Base-by-base conservation (phyloP, 2,329 filamentous ascomycete genomes). In the Aspergillus chevalieri region DNA sequence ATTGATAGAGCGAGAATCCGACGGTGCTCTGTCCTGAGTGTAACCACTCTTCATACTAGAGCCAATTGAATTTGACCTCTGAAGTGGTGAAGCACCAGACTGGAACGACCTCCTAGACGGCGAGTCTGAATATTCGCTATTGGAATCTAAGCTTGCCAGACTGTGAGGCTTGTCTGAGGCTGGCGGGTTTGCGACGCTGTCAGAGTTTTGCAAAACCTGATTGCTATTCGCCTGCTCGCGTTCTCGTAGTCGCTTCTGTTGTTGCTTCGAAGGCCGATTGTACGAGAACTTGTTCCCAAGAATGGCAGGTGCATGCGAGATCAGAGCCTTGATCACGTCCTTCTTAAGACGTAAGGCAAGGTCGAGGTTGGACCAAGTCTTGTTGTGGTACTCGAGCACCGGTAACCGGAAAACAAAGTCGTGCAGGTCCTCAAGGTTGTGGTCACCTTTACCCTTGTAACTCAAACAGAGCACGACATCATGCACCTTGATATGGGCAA, bases 321-420 rank as follows among this genome's bases (percentile, higher is more conserved):
- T 94, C 43, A 98, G 78, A 0, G 93, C 92, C 63, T 90, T 88
- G 65, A 95, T 89, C 50, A 97, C 87, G 43, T 95, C 91, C 65
- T 91, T 94, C 74, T 98, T 97, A 47, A 98, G 78, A 12, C 90
- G 87, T 44, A 97, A 78, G 0, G 92, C 91, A 8, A 98, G 81
- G 63, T 98, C 93, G 6, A 98, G 80, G 66, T 97, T 98, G 6
- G 90, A 96, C 93, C 93, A 98, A 7, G 91, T 97, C 76, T 98
- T 98, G 78, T 98, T 98, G 55, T 89, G 84, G 74, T 95, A 97
- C 67, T 98, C 93, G 43, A 98, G 84, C 2, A 87, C 86, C 3
- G 93, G 93, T 72, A 98, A 82, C 30, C 89, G 85, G 80, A 98
- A 98, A 44, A 98, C 93, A 59, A 98, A 94, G 65, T 97, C 86